These are phyloP conservation scores for Fragilariopsis cylindrus DNA, from an alignment of 108 stramenopile species.

Conservation along the genomic window DNA sequence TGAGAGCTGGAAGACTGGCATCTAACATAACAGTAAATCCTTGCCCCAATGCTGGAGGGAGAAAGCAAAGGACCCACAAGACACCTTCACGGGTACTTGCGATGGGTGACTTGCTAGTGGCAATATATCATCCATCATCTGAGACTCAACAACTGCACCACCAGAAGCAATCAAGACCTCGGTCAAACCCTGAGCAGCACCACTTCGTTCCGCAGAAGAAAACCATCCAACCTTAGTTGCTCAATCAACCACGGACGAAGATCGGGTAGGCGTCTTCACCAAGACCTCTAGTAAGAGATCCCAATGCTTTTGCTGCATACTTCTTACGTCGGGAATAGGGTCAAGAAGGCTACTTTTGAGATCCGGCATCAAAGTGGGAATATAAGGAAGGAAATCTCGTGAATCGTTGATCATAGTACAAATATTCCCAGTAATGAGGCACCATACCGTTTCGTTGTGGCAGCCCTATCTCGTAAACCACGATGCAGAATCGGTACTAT, in stretches of 20 bases:
- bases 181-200: constrained; percentile 96
- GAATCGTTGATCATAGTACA: constrained; percentile 96
- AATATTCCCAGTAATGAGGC: constrained; percentile 98
- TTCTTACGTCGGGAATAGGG: constrained; percentile 96
- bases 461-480: constrained; percentile 92
- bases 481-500: constrained; percentile 97
- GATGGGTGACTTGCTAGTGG: constrained; percentile 87
- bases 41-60: constrained; percentile 90
- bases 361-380: constrained; percentile 90
- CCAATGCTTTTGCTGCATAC: constrained; percentile 93
- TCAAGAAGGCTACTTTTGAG: constrained; percentile 90
- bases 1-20: constrained; percentile 87
- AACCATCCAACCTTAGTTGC: constrained; percentile 70
- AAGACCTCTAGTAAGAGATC: constrained; percentile 89
- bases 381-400: constrained; percentile 93
- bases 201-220: constrained; percentile 94
- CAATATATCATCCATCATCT: constrained; percentile 88
- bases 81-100: constrained; percentile 94
- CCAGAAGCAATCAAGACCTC: constrained; percentile 89
- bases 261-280: constrained; percentile 91
- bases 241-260: constrained; percentile 94
- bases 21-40: constrained; percentile 86
- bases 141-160: constrained; percentile 57
- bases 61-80: constrained; percentile 98
- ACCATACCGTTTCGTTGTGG: constrained; percentile 93